Percentiles rank a stretch among this genome's conserved stretches.
These are phyloP conservation scores for Magnaporthales sp. DNA, from an alignment of 2,329 filamentous ascomycete genomes.

Conservation along the genomic window DNA sequence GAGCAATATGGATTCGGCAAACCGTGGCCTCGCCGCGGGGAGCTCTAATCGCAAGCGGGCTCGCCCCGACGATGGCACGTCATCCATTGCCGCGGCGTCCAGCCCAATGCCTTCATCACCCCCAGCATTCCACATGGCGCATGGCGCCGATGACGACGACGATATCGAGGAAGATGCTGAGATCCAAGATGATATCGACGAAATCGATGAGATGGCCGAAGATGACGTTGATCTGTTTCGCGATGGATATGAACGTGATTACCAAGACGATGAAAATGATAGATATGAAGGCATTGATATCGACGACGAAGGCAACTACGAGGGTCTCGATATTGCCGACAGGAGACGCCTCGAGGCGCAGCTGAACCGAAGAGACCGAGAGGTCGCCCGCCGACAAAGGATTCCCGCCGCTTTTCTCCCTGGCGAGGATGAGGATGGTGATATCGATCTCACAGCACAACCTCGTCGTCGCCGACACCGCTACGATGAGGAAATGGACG, in stretches of 20 bases:
- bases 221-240: constrained; percentile 74
- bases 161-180: constrained; percentile 63
- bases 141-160: constrained; percentile 57
- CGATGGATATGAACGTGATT: constrained; percentile 65
- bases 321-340: constrained; percentile 56
- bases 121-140: constrained; percentile 54
- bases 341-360: constrained; percentile 64
- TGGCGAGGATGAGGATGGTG: constrained; percentile 67
- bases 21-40: constrained; percentile 52
- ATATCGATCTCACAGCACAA: constrained; percentile 78
- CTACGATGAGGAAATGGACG: constrained; percentile 91
- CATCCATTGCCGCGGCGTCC: constrained; percentile 42
- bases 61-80: constrained; percentile 39
- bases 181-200: constrained; percentile 63
- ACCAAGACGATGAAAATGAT: constrained; percentile 58
- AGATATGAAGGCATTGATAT: constrained; percentile 62
- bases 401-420: constrained; percentile 67
- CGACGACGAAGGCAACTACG: constrained; percentile 71
- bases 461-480: constrained; percentile 76
- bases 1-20: constrained; percentile 73
- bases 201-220: constrained; percentile 74
- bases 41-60: constrained; percentile 46
- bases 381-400: constrained; percentile 56
- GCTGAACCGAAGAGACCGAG: constrained; percentile 64
- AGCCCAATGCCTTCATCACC: constrained; percentile 58